Conservation (phyloP, 1,284 basidiomycete genomes). For the Flammula alnicola region DNA sequence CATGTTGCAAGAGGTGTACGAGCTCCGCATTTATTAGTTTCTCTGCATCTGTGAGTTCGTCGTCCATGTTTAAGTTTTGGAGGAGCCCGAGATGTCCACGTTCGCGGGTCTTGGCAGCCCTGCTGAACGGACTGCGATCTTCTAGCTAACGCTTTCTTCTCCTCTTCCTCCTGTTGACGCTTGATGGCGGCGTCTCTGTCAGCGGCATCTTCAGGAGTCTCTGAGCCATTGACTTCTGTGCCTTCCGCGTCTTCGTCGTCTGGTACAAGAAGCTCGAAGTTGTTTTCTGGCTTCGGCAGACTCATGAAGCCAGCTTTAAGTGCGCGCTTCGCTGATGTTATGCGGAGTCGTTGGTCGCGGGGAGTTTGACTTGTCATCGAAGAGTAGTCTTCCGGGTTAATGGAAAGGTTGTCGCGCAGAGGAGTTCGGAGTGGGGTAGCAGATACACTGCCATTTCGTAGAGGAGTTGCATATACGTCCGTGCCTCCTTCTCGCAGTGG, state of each 20-base stretch:
- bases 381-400: conserved; percentile 76
- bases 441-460: conserved; percentile 51
- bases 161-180: conserved; percentile 76
- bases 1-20: conserved; percentile 82
- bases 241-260: conserved; percentile 79
- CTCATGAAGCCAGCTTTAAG: conserved; percentile 83
- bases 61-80: conserved; percentile 57
- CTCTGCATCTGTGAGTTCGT: conserved; percentile 51
- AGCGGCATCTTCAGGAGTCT: conserved; percentile 81
- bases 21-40: conserved; percentile 83
- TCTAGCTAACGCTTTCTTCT: conserved; percentile 77
- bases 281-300: conserved; percentile 94
- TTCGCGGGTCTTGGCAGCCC: conserved; percentile 87
- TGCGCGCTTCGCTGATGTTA: conserved; percentile 69
- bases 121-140: conserved; percentile 84
- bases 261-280: conserved; percentile 94
- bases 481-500: conserved; percentile 56
- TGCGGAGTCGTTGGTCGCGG: conserved; percentile 69
- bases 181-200: conserved; percentile 86
- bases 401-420: conserved; percentile 87
- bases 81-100: conserved; percentile 77
- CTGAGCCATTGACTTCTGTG: conserved; percentile 41
- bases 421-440: conserved; percentile 90
- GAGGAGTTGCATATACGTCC: conserved; percentile 66
- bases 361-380: conserved; percentile 70